phyloP scores from a whole-genome alignment of 257 asterid genomes.

The Dorcoceras hygrometricum region DNA sequence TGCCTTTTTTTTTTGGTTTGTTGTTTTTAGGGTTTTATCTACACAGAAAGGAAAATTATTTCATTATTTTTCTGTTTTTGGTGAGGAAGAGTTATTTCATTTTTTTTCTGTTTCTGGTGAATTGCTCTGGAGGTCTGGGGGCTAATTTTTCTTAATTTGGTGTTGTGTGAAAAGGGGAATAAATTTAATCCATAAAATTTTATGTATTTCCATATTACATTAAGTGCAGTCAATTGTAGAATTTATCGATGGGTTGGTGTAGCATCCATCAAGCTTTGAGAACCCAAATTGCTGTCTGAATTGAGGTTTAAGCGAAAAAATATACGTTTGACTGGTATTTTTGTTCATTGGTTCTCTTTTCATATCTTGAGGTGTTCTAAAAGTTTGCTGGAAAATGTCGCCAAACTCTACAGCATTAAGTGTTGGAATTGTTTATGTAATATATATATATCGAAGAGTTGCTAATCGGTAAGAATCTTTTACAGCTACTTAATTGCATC shows the following conservation, averaged over 20 bases:
- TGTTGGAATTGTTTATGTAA: background rate
- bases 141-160: background rate
- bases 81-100: background rate
- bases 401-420: background rate
- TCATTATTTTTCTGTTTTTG: slow-evolving; percentile 22
- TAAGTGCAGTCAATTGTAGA: background rate
- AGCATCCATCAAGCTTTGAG: background rate
- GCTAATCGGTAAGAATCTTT: slow-evolving; percentile 27
- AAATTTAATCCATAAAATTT: background rate
- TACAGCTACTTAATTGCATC: slow-evolving; percentile 90
- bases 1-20: slow-evolving; percentile 7
- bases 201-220: background rate
- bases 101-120: slow-evolving; percentile 22
- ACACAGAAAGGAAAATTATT: background rate
- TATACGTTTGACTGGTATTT: background rate
- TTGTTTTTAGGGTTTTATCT: slow-evolving; percentile 13
- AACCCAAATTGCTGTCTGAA: background rate
- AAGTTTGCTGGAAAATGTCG: background rate
- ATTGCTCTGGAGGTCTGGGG: background rate
- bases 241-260: background rate
- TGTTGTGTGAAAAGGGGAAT: background rate
- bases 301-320: background rate
- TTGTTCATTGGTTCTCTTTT: background rate
- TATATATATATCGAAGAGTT: background rate
- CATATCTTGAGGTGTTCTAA: background rate